phyloP scores from a whole-genome alignment of 2,329 filamentous ascomycete species.

The Phialophora chinensis region DNA sequence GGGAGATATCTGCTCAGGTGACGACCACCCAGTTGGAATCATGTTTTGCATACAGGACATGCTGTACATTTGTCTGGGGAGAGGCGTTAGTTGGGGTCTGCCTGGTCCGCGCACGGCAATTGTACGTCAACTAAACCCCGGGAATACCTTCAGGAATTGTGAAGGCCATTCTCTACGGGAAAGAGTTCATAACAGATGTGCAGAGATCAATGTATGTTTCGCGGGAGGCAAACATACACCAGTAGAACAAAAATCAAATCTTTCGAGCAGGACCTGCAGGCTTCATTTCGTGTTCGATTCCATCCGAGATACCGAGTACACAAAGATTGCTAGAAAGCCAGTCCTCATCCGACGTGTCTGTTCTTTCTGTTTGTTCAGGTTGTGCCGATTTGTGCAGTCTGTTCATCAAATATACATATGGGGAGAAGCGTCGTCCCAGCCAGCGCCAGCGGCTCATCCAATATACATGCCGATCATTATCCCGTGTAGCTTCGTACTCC shows the following conservation, averaged over 20 bases:
- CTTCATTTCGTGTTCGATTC: neutral
- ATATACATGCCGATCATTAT: neutral
- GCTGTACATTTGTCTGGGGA: neutral
- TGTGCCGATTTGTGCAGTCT: constrained; percentile 15
- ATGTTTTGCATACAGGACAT: neutral
- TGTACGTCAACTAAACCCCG: neutral
- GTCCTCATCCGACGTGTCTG: neutral
- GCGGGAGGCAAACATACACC: neutral
- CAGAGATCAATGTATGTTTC: neutral
- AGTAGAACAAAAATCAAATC: neutral
- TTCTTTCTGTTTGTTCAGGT: neutral
- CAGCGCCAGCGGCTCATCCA: neutral
- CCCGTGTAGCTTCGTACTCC: neutral
- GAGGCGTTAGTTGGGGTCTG: too few species aligned
- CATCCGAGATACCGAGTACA: neutral
- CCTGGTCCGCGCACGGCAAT: neutral
- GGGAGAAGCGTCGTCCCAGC: neutral
- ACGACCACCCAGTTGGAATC: neutral
- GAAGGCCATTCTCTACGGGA: neutral
- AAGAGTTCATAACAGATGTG: neutral
- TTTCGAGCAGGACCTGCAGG: neutral
- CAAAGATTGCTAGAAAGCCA: neutral
- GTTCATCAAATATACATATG: constrained; percentile 7
- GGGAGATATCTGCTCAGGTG: neutral
- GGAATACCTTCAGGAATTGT: neutral